phyloP scores from a whole-genome alignment of 352 stramenopile species.

The Detonula confervacea region DNA sequence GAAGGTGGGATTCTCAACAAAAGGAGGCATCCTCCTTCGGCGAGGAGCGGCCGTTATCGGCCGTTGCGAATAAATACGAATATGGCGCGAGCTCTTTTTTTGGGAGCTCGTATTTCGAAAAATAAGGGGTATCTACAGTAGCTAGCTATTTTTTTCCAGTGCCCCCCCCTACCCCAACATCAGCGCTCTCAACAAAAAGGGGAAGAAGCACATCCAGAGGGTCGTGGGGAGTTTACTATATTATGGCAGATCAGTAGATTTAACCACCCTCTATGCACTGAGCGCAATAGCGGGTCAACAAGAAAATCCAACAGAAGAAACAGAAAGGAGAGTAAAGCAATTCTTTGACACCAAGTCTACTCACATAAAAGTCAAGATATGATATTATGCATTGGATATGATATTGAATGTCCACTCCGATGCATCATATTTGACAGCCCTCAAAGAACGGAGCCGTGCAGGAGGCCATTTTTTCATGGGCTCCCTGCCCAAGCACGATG shows the following conservation, averaged over 20 bases:
- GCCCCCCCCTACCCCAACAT: too few species aligned
- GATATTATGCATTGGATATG: slow-evolving; percentile 57
- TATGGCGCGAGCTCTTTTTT: too few species aligned
- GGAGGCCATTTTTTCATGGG: neutral
- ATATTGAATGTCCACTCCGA: slow-evolving; percentile 28
- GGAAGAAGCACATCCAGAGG: slow-evolving; percentile 45
- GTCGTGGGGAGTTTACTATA: slow-evolving; percentile 43
- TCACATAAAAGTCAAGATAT: slow-evolving; percentile 39
- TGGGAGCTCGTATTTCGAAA: too few species aligned
- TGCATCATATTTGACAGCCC: too few species aligned
- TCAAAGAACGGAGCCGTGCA: too few species aligned
- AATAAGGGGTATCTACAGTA: too few species aligned
- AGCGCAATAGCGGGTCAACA: slow-evolving; percentile 25
- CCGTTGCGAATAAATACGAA: too few species aligned
- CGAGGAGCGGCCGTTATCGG: too few species aligned
- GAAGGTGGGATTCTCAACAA: too few species aligned
- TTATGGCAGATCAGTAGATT: slow-evolving; percentile 41
- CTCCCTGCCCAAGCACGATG: neutral
- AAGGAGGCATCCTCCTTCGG: too few species aligned
- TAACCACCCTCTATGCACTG: slow-evolving; percentile 34
- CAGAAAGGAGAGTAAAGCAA: slow-evolving; percentile 20
- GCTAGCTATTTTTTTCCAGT: too few species aligned
- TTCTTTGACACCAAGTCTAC: slow-evolving; percentile 59
- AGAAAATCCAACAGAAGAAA: slow-evolving; percentile 38
- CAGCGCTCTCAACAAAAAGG: too few species aligned